Percentiles rank a stretch among this genome's conserved stretches.
phyloP scores from a whole-genome alignment of 345 rosid species.

The Populus deltoides region DNA sequence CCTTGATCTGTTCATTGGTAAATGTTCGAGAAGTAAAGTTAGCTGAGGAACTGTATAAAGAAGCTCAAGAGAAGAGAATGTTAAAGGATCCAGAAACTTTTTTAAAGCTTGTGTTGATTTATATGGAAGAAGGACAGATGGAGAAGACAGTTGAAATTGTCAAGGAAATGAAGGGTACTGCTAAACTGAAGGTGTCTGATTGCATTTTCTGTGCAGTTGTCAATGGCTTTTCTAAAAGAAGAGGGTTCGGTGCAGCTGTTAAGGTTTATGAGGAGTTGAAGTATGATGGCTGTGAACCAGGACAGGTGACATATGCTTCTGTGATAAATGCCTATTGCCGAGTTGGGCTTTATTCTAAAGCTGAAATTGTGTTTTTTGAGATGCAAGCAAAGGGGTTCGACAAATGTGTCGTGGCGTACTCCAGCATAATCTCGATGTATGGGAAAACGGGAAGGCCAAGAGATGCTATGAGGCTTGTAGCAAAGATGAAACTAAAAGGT shows the following conservation, averaged over 20 bases:
- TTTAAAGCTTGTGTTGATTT: constrained; percentile 69
- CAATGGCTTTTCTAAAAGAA: constrained; percentile 59
- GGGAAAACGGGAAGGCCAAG: constrained; percentile 61
- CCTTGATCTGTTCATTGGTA: constrained; percentile 55
- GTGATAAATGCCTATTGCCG: constrained; percentile 65
- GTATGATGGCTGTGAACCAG: constrained; percentile 55
- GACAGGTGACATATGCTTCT: constrained; percentile 86
- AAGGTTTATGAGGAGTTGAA: constrained; percentile 50
- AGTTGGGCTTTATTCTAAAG: constrained; percentile 49
- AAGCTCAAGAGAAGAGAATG: constrained; percentile 51
- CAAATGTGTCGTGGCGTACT: constrained; percentile 76
- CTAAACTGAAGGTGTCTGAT: constrained; percentile 55
- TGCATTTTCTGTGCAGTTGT: constrained; percentile 71
- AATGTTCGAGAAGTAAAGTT: constrained; percentile 29
- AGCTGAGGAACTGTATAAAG: constrained; percentile 57
- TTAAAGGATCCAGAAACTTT: constrained; percentile 68
- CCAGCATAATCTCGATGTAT: constrained; percentile 71
- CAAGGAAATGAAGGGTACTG: constrained; percentile 42
- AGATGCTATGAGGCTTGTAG: constrained; percentile 70
- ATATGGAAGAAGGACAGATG: constrained; percentile 50
- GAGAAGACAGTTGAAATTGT: constrained; percentile 65
- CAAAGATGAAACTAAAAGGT: constrained; percentile 73
- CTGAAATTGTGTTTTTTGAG: constrained; percentile 57
- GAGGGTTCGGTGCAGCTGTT: constrained; percentile 56
- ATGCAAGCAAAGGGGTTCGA: constrained; percentile 70